phyloP scores from a whole-genome alignment of 163 green algal genomes.

The Chlamydomonas reinhardtii region DNA sequence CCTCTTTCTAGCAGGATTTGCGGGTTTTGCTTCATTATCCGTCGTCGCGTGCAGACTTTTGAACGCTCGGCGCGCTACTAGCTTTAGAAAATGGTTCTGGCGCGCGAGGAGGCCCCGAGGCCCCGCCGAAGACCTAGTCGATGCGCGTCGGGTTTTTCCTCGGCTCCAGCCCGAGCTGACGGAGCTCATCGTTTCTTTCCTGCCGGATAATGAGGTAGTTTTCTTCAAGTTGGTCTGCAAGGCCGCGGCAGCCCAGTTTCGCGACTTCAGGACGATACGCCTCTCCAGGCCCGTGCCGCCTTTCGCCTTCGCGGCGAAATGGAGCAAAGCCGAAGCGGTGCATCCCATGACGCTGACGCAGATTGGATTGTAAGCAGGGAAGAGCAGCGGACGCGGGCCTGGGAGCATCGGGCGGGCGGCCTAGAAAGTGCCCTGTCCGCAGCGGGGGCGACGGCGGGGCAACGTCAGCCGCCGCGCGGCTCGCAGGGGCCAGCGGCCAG shows the following conservation, averaged over 20 bases:
- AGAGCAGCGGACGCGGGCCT: too few relatives aligned
- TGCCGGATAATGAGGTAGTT: background rate
- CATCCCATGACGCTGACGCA: slow-evolving; percentile 5
- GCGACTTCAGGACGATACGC: background rate
- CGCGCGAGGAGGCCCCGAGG: too few relatives aligned
- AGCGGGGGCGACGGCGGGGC: too few relatives aligned
- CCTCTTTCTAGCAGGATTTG: too few relatives aligned
- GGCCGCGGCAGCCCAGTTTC: slow-evolving; percentile 1
- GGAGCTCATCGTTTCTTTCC: slow-evolving; percentile 1
- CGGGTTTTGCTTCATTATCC: too few relatives aligned
- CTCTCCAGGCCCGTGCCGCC: background rate
- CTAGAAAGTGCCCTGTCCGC: too few relatives aligned
- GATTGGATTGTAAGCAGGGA: too few relatives aligned
- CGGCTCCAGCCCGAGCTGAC: slow-evolving; percentile 6
- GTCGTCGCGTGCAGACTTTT: background rate
- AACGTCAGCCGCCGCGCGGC: too few relatives aligned
- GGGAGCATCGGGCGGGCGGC: too few relatives aligned
- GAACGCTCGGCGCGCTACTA: background rate
- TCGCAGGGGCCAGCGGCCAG: too few relatives aligned
- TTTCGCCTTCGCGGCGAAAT: background rate
- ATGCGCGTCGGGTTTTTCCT: background rate
- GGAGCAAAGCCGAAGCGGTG: background rate
- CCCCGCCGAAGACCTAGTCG: too few relatives aligned
- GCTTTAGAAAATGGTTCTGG: too few relatives aligned
- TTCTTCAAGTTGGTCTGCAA: background rate